Percentiles rank a stretch among this genome's conserved stretches.
Conservation (phyloP, 2,329 filamentous ascomycete species). For the Clonostachys chloroleuca region DNA sequence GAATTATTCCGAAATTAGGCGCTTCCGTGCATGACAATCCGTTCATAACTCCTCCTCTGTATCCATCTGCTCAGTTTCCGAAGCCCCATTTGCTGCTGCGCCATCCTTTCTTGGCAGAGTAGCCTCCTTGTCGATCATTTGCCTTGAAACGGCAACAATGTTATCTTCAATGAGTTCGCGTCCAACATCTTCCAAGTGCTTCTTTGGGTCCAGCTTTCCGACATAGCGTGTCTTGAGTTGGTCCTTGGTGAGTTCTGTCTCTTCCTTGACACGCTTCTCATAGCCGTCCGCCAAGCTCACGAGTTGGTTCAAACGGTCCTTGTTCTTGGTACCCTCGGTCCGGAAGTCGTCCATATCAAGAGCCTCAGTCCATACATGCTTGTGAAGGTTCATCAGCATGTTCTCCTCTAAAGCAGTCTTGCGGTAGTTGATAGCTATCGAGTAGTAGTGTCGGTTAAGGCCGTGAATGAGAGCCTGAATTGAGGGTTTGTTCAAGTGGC, state of each 20-base stretch:
- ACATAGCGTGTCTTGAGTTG: conserved; percentile 99
- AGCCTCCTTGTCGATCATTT: conserved; percentile 99
- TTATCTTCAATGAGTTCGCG: conserved; percentile 98
- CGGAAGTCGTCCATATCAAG: conserved; percentile 96
- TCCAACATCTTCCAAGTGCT: conserved; percentile 95
- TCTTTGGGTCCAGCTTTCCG: conserved; percentile 98
- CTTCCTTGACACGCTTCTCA: conserved; percentile 98
- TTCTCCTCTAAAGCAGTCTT: conserved; percentile 98
- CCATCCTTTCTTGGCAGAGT: conserved; percentile 74
- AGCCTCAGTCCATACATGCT: conserved; percentile 98
- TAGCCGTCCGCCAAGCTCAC: conserved; percentile 92
- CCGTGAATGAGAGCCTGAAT: conserved; percentile 98
- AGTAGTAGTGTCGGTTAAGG: conserved; percentile 98
- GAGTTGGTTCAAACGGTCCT: conserved; percentile 81
- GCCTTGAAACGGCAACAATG: conserved; percentile 94
- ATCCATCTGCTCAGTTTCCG: conserved; percentile 63
- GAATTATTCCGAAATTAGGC: background rate
- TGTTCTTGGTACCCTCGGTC: conserved; percentile 77
- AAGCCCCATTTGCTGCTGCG: conserved; percentile 38
- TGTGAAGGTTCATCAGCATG: conserved; percentile 99
- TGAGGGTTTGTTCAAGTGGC: conserved; percentile 98
- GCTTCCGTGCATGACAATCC: background rate
- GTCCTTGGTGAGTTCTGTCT: conserved; percentile 94
- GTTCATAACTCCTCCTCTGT: conserved; percentile 54
- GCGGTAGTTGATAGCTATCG: conserved; percentile 95